A percentile compares a stretch with the other conserved stretches of the same genome.
phyloP scores from a whole-genome alignment of 106 monocot species.

The Xerophyta viscosa region DNA sequence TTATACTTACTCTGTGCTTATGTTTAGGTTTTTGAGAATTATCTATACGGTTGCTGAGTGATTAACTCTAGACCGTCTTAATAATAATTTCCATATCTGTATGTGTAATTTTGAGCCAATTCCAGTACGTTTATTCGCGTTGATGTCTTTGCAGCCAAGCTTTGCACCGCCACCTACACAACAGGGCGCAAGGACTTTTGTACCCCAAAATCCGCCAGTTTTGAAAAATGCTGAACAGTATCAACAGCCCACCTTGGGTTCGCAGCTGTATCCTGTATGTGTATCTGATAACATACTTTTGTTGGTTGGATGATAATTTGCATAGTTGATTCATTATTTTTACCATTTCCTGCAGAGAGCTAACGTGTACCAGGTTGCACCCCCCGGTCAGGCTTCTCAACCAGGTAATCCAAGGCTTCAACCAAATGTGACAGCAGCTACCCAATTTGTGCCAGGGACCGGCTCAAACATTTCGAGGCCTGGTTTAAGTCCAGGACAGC shows the following conservation, averaged over 20 bases:
- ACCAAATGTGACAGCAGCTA: constrained; percentile 17
- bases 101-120: constrained; percentile 21
- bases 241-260: constrained; percentile 58
- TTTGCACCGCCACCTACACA: no score
- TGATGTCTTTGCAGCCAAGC: constrained; percentile 49
- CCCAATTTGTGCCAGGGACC: constrained; percentile 34
- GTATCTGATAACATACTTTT: background rate
- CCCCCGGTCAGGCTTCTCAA: constrained; percentile 21
- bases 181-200: no score
- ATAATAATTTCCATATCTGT: no score
- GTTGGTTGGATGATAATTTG: no score
- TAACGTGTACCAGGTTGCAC: constrained; percentile 36
- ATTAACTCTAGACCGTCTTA: no score
- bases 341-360: constrained; percentile 30
- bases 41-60: no score
- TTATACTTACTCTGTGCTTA: no score
- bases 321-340: no score
- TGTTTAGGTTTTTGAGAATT: no score
- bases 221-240: constrained; percentile 73
- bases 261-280: constrained; percentile 76
- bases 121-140: no score
- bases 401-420: constrained; percentile 40
- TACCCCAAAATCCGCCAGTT: constrained; percentile 48
- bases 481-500: constrained; percentile 36
- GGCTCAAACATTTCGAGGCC: constrained; percentile 31